A percentile compares a stretch with the other conserved stretches of the same genome.
These are phyloP conservation scores for Metschnikowia amazonensis DNA, from an alignment of 805 yeast species.

Conservation along the genomic window DNA sequence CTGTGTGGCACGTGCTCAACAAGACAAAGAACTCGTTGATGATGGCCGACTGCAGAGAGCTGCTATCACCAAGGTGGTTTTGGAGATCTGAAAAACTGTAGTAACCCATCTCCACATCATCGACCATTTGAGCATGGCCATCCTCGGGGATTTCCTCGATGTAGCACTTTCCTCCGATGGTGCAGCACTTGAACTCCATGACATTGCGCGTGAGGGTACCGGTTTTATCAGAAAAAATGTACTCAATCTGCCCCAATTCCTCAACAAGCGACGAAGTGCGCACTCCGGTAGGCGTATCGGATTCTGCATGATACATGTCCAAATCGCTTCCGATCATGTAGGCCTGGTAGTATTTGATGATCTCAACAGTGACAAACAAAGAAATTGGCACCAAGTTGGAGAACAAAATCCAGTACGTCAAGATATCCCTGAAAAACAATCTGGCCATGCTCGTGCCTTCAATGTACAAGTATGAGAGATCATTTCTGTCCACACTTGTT, in stretches of 20 bases:
- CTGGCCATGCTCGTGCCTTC: slow-evolving; percentile 65
- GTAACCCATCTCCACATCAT: slow-evolving; percentile 79
- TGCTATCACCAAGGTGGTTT: slow-evolving; percentile 43
- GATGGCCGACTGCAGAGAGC: slow-evolving; percentile 42
- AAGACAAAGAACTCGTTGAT: slow-evolving; percentile 77
- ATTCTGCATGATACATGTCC: slow-evolving; percentile 82
- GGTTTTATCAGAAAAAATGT: slow-evolving; percentile 94
- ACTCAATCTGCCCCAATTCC: slow-evolving; percentile 95
- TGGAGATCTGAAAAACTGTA: slow-evolving; percentile 65
- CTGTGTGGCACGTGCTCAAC: slow-evolving; percentile 93
- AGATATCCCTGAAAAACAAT: slow-evolving; percentile 77
- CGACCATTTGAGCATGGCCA: slow-evolving; percentile 60
- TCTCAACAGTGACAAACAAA: slow-evolving; percentile 91
- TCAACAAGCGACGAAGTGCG: slow-evolving; percentile 95
- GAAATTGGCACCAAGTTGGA: slow-evolving; percentile 98
- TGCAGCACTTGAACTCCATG: slow-evolving; percentile 93
- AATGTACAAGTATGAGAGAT: slow-evolving; percentile 61
- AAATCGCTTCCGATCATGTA: slow-evolving; percentile 89
- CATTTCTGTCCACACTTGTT: slow-evolving; percentile 47
- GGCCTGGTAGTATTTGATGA: slow-evolving; percentile 94
- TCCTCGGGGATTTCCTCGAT: slow-evolving; percentile 91
- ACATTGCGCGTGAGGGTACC: slow-evolving; percentile 95
- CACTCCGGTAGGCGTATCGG: slow-evolving; percentile 93
- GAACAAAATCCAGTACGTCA: slow-evolving; percentile 94
- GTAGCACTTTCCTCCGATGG: slow-evolving; percentile 90